These are phyloP conservation scores for Suhomyces guaymorum DNA, from an alignment of 1,139 yeast genomes.

Conservation along the genomic window DNA sequence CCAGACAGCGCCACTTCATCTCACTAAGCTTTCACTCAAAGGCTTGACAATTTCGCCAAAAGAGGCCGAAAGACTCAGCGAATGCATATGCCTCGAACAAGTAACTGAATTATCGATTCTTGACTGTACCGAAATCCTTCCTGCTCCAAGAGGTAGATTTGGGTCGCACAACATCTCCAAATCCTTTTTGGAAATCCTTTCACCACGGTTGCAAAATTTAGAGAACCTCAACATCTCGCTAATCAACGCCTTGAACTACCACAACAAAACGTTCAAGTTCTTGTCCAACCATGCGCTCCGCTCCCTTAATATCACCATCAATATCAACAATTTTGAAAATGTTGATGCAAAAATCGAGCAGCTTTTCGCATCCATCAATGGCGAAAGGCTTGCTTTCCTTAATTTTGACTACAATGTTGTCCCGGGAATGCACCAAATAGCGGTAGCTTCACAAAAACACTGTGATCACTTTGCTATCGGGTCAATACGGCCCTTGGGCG, in stretches of 20 bases:
- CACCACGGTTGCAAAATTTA: constrained; percentile 15
- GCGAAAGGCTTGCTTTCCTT: constrained; percentile 10
- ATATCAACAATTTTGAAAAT: constrained; percentile 18
- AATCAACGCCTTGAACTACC: constrained; percentile 21
- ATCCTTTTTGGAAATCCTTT: constrained; percentile 15
- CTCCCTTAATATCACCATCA: constrained; percentile 17
- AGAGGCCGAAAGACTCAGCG: constrained; percentile 5
- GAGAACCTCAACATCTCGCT: constrained; percentile 19
- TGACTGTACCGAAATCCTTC: constrained; percentile 9
- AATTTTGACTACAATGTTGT: constrained; percentile 14
- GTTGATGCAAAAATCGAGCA: constrained; percentile 14
- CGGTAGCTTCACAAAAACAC: constrained; percentile 1
- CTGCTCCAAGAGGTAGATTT: constrained; percentile 2
- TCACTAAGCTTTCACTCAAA: constrained; percentile 8
- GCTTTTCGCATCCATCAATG: constrained; percentile 11
- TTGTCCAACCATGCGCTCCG: constrained; percentile 10
- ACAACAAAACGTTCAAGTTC: constrained; percentile 16
- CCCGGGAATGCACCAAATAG: constrained; percentile 1
- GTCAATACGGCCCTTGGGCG: background rate
- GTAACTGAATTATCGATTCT: constrained; percentile 8
- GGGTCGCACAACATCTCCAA: constrained; percentile 1
- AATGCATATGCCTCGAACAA: constrained; percentile 4
- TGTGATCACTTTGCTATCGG: constrained; percentile 7
- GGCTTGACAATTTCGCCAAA: constrained; percentile 5
- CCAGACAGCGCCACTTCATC: constrained; percentile 11